Percentiles rank a stretch among this genome's conserved stretches.
These are phyloP conservation scores for Nyssa sinensis DNA, from an alignment of 148 eudicot genomes.

Conservation along the genomic window DNA sequence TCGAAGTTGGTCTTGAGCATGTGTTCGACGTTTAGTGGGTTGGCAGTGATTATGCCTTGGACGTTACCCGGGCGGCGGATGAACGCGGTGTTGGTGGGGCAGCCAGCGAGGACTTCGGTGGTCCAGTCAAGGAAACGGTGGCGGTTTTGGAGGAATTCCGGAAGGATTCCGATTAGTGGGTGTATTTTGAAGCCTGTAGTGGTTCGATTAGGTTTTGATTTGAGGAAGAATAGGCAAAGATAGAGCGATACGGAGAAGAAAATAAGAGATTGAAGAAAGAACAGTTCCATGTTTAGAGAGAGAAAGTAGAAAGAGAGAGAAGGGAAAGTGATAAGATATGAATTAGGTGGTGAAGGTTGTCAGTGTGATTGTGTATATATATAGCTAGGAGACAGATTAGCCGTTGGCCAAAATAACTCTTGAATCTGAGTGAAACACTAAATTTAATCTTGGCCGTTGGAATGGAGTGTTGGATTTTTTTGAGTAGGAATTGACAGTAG, in stretches of 20 bases:
- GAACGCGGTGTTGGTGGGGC: slow-evolving; percentile 50
- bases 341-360: too few species aligned
- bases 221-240: neutral
- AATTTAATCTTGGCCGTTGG: too few species aligned
- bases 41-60: slow-evolving; percentile 59
- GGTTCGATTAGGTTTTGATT: neutral
- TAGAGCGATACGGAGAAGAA: slow-evolving; percentile 5
- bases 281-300: slow-evolving; percentile 26
- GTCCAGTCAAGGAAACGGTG: slow-evolving; percentile 78
- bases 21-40: slow-evolving; percentile 62
- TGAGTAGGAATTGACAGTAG: too few species aligned
- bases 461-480: too few species aligned
- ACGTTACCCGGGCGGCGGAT: slow-evolving; percentile 56
- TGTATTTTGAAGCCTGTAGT: slow-evolving; percentile 48
- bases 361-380: too few species aligned
- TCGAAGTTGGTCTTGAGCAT: slow-evolving; percentile 61
- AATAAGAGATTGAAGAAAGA: slow-evolving; percentile 6
- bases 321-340: too few species aligned
- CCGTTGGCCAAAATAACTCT: too few species aligned
- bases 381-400: too few species aligned
- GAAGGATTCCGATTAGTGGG: slow-evolving; percentile 62
- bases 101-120: slow-evolving; percentile 37
- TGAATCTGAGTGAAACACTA: too few species aligned
- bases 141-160: slow-evolving; percentile 52
- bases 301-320: too few species aligned